Evolutionary conservation across 768 basidiomycete genomes (phyloP), one percentile per base, ranked within the genome.

Genomic region (Suillus cothurnatus): DNA sequence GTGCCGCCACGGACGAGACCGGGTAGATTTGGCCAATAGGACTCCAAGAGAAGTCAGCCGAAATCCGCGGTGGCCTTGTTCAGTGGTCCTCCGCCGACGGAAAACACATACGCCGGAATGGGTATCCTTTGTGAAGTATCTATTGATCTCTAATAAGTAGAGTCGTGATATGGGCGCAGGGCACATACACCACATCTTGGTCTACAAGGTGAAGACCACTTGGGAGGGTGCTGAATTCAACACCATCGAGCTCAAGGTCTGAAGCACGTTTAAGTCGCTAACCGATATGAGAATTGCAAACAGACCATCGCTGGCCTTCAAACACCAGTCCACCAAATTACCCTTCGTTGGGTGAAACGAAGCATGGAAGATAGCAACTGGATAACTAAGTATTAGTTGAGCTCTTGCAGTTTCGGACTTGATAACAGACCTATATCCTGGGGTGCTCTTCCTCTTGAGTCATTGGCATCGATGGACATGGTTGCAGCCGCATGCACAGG

Each of bases 261-360:
- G 69, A 15, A 57, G 21, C 32, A 38, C 15, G 26, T 36, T 34
- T 62, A 53, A 68, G 64, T 36, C 14, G 23, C 62, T 47, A 41
- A 19, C 41, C 9, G 38, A 58, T 11, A 12, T 23, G 23, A 61
- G 56, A 60, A 36, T 11, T 41, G 41, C 15, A 5, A 32, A 69
- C 82, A 50, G 50, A 89, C 92, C 90, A 66, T 92, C 85, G 72
- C 81, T 86, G 11, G 87, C 86, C 71, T 88, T 92, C 36, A 90
- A 72, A 52, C 83, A 86, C 93, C 93, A 94, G 75, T 94, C 92
- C 17, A 94, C 80, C 17, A 88, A 74, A 73, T 93, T 93, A 17
- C 93, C 93, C 68, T 86, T 84, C 26, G 92, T 94, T 1, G 91
- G 90, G 77, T 94, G 93, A 71, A 94, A 94, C 7, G 91, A 92